These are phyloP conservation scores for Neolentinus lepideus DNA, from an alignment of 1,284 basidiomycete genomes.

Conservation along the genomic window DNA sequence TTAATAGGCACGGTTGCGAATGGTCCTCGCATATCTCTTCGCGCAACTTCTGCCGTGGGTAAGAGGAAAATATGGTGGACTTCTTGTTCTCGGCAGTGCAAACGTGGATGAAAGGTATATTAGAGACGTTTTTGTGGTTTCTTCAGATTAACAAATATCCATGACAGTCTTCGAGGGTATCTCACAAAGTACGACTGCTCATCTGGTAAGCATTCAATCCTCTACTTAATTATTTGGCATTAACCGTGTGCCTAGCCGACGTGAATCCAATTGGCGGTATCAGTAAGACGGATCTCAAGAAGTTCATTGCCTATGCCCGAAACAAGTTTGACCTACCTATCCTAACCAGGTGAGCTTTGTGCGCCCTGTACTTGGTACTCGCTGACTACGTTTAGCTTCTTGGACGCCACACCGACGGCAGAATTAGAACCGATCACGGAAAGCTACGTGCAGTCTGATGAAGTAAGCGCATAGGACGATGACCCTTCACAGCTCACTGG, in stretches of 20 bases:
- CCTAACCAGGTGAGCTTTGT: conserved; percentile 53
- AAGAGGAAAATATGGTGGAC: conserved; percentile 75
- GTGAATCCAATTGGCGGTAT: conserved; percentile 98
- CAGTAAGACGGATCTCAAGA: conserved; percentile 96
- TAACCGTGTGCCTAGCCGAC: conserved; percentile 55
- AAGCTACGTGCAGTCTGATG: conserved; percentile 92
- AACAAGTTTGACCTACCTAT: conserved; percentile 81
- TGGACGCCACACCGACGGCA: conserved; percentile 89
- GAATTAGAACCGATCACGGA: conserved; percentile 96
- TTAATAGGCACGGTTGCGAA: conserved; percentile 79
- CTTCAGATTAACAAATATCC: not conserved
- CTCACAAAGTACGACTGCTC: conserved; percentile 97
- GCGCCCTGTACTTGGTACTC: not conserved
- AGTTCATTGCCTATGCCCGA: conserved; percentile 86
- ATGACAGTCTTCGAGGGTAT: conserved; percentile 81
- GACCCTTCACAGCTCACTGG: not conserved
- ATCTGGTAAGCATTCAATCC: conserved; percentile 42
- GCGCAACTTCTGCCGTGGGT: conserved; percentile 96
- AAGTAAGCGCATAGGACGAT: conserved; percentile 38
- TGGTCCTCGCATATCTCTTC: conserved; percentile 97
- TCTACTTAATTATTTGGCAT: not conserved
- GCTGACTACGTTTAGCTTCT: conserved; percentile 57
- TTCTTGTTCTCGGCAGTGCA: conserved; percentile 93
- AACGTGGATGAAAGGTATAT: conserved; percentile 93
- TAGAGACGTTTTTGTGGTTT: not conserved